A percentile compares a stretch with the other conserved stretches of the same genome.
Evolutionary conservation across 2,329 filamentous ascomycete genomes (phyloP).

Genomic region (Helminthosporium solani): DNA sequence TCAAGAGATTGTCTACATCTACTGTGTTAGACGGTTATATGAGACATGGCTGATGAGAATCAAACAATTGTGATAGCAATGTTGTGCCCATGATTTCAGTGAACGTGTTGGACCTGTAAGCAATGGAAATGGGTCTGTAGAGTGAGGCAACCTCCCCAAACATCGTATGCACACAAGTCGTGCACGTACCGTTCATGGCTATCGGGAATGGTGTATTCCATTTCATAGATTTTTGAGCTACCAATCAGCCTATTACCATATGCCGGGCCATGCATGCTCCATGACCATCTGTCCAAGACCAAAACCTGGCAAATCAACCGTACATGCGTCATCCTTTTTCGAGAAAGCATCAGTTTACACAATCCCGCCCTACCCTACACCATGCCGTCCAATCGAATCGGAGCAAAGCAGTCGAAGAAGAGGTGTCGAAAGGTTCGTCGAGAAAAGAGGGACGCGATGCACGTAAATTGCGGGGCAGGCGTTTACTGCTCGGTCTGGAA

Average conservation of each 20-base stretch:
- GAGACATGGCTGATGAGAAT: no score
- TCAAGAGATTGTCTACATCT: no score
- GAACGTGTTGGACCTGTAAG: no score
- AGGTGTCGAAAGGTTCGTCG: not conserved
- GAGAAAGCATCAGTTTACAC: not conserved
- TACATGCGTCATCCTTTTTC: not conserved
- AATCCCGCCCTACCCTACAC: conserved; percentile 11
- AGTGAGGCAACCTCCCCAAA: no score
- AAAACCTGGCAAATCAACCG: not conserved
- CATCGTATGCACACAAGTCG: no score
- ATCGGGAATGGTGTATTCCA: not conserved
- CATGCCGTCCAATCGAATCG: conserved; percentile 17
- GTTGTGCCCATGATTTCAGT: no score
- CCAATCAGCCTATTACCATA: not conserved
- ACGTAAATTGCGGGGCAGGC: conserved; percentile 13
- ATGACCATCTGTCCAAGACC: not conserved
- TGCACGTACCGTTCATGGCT: no score
- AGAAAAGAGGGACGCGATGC: conserved; percentile 7
- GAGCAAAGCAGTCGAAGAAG: conserved; percentile 9
- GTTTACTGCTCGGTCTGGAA: conserved; percentile 79
- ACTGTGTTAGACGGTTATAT: no score
- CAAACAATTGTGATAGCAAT: no score
- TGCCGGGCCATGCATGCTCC: not conserved
- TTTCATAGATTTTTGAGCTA: not conserved
- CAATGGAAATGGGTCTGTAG: no score